Evolutionary conservation across 495 filamentous ascomycete genomes (phyloP).

Genomic region (Articulospora tetracladia): DNA sequence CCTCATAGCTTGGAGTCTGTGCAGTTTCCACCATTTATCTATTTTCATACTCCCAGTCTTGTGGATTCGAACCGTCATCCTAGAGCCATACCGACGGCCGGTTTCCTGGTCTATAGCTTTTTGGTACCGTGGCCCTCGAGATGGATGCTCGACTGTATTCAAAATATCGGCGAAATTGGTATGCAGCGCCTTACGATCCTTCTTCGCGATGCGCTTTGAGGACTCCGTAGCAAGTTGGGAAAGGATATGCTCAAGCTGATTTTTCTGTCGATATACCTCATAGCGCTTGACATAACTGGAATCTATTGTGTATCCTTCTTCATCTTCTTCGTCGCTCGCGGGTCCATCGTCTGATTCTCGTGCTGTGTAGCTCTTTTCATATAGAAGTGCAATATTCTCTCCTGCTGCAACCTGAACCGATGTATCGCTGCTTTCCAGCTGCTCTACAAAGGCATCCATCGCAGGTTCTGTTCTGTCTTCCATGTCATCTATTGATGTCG

Average conservation of each 20-base stretch:
- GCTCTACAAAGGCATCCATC: conserved; percentile 85
- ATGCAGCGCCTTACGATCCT: conserved; percentile 73
- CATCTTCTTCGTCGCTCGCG: conserved; percentile 46
- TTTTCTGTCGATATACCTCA: conserved; percentile 33
- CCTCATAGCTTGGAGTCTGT: conserved; percentile 70
- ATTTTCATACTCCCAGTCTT: conserved; percentile 70
- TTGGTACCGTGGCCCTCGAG: conserved; percentile 66
- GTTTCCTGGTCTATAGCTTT: conserved; percentile 70
- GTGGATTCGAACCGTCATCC: conserved; percentile 72
- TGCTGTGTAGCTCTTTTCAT: conserved; percentile 74
- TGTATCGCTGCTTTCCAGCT: conserved; percentile 73
- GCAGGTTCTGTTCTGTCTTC: conserved; percentile 67
- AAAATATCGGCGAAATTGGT: conserved; percentile 77
- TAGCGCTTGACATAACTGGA: conserved; percentile 34
- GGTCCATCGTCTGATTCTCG: conserved; percentile 56
- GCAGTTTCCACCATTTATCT: conserved; percentile 87
- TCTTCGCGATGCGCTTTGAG: conserved; percentile 70
- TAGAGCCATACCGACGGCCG: conserved; percentile 69
- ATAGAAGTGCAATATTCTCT: conserved; percentile 84
- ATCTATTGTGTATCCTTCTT: conserved; percentile 38
- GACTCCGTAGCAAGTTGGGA: conserved; percentile 53
- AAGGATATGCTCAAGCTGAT: conserved; percentile 32
- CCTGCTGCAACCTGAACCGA: conserved; percentile 82
- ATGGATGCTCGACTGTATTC: conserved; percentile 76
- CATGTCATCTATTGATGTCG: conserved; percentile 78